Percentiles rank a stretch among this genome's conserved stretches.
Evolutionary conservation across 2,329 filamentous ascomycete genomes (phyloP).

Genomic region (Aspergillus flavus): DNA sequence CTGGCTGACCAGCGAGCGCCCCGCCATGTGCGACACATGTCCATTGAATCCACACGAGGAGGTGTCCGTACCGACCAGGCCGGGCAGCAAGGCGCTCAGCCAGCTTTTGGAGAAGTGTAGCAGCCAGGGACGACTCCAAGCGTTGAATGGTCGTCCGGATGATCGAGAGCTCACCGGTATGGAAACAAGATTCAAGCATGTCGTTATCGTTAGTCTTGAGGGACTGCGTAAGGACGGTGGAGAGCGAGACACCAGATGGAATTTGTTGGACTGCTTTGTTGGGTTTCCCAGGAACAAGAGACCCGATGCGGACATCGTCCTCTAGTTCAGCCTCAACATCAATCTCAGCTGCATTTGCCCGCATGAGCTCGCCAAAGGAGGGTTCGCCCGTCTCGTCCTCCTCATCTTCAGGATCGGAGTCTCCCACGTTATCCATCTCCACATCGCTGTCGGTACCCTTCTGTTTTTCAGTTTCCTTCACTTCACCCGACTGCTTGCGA

Average conservation of each 20-base stretch:
- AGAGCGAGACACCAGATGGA: slow-evolving; percentile 77
- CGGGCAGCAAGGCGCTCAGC: slow-evolving; percentile 84
- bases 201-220: slow-evolving; percentile 88
- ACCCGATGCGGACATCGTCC: slow-evolving; percentile 44
- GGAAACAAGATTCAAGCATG: slow-evolving; percentile 89
- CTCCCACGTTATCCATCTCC: slow-evolving; percentile 37
- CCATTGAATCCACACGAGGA: slow-evolving; percentile 97
- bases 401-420: slow-evolving; percentile 36
- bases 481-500: slow-evolving; percentile 21
- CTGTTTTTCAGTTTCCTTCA: slow-evolving; percentile 21
- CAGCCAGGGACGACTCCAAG: slow-evolving; percentile 81
- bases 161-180: slow-evolving; percentile 72
- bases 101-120: slow-evolving; percentile 76
- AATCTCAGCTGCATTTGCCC: slow-evolving; percentile 69
- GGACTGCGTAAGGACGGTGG: slow-evolving; percentile 90
- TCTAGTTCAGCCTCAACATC: slow-evolving; percentile 65
- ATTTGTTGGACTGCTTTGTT: slow-evolving; percentile 54
- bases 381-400: slow-evolving; percentile 56
- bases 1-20: slow-evolving; percentile 82
- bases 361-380: slow-evolving; percentile 85
- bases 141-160: slow-evolving; percentile 89
- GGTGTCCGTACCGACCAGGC: slow-evolving; percentile 83
- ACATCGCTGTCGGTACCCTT: slow-evolving; percentile 25
- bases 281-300: slow-evolving; percentile 50
- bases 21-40: slow-evolving; percentile 90